phyloP scores from a whole-genome alignment of 495 filamentous ascomycete genomes.

The Copromyces sp. region DNA sequence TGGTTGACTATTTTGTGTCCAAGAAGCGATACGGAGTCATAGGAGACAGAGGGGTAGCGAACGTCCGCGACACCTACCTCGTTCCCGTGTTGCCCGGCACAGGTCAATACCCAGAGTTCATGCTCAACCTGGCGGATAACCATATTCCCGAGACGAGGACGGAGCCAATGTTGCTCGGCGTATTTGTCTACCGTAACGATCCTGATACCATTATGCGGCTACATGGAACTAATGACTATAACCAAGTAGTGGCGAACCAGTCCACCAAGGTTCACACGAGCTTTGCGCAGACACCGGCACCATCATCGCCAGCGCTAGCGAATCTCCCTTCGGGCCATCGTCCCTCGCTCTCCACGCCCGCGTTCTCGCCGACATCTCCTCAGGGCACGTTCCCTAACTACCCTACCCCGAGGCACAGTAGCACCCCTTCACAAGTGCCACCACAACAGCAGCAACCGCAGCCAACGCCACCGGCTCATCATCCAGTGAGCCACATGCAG shows the following conservation, averaged over 20 bases:
- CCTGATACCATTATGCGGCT: slow-evolving; percentile 31
- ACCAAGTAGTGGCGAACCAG: slow-evolving; percentile 17
- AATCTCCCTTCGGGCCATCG: slow-evolving; percentile 14
- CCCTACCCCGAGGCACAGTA: slow-evolving; percentile 20
- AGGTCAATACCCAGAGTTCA: slow-evolving; percentile 54
- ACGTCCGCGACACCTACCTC: slow-evolving; percentile 70
- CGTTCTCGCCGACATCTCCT: slow-evolving; percentile 39
- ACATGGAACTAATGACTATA: slow-evolving; percentile 17
- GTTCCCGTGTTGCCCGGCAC: slow-evolving; percentile 58
- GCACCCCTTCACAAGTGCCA: slow-evolving; percentile 22
- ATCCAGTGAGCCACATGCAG: slow-evolving; percentile 4
- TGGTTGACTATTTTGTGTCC: slow-evolving; percentile 70
- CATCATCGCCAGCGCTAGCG: slow-evolving; percentile 15
- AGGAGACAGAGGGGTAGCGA: slow-evolving; percentile 54
- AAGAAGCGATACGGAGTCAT: slow-evolving; percentile 76
- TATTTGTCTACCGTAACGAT: slow-evolving; percentile 60
- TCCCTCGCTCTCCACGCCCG: slow-evolving; percentile 32
- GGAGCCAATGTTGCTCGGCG: slow-evolving; percentile 63
- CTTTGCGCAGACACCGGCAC: slow-evolving; percentile 14
- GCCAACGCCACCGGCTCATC: slow-evolving; percentile 18
- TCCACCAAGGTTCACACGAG: background rate
- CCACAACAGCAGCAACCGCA: slow-evolving; percentile 13
- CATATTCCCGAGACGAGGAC: slow-evolving; percentile 53
- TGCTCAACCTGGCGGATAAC: slow-evolving; percentile 66
- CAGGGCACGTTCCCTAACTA: slow-evolving; percentile 29